Conservation (phyloP, 129 eudicot species). For the Arctium minus region DNA sequence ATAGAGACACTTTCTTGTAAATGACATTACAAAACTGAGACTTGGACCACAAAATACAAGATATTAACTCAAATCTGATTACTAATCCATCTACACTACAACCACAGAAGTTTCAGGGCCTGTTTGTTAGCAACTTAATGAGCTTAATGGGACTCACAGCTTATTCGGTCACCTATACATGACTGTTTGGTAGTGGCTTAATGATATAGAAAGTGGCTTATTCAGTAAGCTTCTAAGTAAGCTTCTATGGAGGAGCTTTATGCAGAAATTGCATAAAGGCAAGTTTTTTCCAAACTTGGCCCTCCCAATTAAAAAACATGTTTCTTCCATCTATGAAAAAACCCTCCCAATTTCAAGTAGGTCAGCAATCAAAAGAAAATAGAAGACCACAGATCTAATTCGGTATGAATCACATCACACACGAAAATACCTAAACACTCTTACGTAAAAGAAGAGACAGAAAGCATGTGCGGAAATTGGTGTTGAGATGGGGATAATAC, state of each 20-base stretch:
- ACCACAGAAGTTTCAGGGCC: background rate
- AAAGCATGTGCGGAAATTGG: background rate
- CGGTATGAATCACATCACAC: slow-evolving; percentile 1
- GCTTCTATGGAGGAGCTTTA: no score
- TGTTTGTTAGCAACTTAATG: no score
- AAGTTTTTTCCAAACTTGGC: no score
- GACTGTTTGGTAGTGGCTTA: no score
- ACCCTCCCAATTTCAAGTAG: background rate
- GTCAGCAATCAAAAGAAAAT: background rate
- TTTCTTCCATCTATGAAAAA: no score
- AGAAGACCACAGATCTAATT: slow-evolving; percentile 39
- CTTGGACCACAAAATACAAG: background rate
- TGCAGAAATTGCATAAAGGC: no score
- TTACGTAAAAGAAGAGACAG: background rate
- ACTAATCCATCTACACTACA: slow-evolving; percentile 12
- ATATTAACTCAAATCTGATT: background rate
- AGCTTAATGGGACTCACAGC: no score
- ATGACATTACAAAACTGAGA: background rate
- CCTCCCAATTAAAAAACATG: no score
- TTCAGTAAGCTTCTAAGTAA: no score
- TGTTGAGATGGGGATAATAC: slow-evolving; percentile 25
- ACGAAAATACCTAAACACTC: background rate
- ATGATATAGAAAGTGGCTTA: no score
- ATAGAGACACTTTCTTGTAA: background rate
- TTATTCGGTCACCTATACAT: no score